Evolutionary conservation across 2,329 filamentous ascomycete genomes (phyloP).

Genomic region (Pseudogymnoascus sp.): DNA sequence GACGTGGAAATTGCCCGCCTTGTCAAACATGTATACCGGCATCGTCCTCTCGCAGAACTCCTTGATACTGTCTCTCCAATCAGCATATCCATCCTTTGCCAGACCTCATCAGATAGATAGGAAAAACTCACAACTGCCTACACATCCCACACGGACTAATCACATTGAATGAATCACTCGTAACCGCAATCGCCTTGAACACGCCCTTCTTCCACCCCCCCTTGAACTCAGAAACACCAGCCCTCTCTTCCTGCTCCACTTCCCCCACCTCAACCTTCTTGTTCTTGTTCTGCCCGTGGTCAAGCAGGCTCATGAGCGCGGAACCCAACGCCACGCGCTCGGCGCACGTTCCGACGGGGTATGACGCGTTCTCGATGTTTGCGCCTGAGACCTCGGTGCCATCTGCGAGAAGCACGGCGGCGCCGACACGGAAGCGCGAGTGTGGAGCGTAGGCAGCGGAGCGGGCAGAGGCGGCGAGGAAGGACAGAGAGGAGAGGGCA

Average conservation of each 20-base stretch:
- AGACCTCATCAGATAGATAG: constrained; percentile 3
- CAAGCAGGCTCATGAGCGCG: constrained; percentile 50
- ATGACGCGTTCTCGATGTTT: constrained; percentile 85
- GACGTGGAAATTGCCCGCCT: constrained; percentile 63
- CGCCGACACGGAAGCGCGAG: constrained; percentile 85
- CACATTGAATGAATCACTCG: constrained; percentile 65
- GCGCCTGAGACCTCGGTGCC: constrained; percentile 80
- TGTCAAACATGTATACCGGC: constrained; percentile 90
- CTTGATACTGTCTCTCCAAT: constrained; percentile 48
- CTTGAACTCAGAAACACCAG: constrained; percentile 20
- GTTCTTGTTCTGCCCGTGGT: constrained; percentile 18
- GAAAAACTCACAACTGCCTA: constrained; percentile 66
- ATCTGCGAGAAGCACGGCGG: constrained; percentile 58
- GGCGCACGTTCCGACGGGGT: constrained; percentile 91
- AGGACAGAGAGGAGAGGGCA: neutral
- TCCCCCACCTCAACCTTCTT: constrained; percentile 22
- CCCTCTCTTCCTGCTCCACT: constrained; percentile 7
- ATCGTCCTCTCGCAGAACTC: constrained; percentile 63
- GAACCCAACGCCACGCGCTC: constrained; percentile 83
- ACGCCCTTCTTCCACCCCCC: constrained; percentile 22
- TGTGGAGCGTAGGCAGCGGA: constrained; percentile 46
- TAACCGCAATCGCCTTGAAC: constrained; percentile 76
- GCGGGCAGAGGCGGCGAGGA: neutral
- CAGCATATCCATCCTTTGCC: constrained; percentile 13
- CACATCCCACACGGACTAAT: constrained; percentile 91